phyloP scores from a whole-genome alignment of 805 yeast genomes.

The Grigorovia transvaalensis region DNA sequence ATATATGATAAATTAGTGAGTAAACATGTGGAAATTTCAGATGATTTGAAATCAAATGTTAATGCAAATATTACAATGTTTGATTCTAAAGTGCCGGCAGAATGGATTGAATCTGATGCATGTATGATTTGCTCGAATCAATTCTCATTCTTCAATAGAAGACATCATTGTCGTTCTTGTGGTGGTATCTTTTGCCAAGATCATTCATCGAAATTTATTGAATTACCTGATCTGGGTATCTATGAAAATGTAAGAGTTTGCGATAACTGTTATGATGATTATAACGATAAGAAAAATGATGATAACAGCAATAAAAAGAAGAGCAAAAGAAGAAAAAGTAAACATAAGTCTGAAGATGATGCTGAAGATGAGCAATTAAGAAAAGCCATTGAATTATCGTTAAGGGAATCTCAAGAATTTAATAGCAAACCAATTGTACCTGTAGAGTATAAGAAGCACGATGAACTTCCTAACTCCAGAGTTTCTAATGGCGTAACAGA shows the following conservation, averaged over 20 bases:
- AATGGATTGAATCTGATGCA: slow-evolving; percentile 91
- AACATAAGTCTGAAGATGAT: slow-evolving; percentile 28
- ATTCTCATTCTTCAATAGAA: slow-evolving; percentile 75
- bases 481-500: slow-evolving; percentile 52
- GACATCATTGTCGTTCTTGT: slow-evolving; percentile 95
- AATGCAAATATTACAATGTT: slow-evolving; percentile 39
- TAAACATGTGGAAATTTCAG: slow-evolving; percentile 64
- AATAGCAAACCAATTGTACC: slow-evolving; percentile 23
- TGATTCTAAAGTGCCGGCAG: slow-evolving; percentile 90
- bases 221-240: slow-evolving; percentile 78
- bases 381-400: slow-evolving; percentile 68
- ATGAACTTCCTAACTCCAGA: no score
- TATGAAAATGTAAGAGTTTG: slow-evolving; percentile 87
- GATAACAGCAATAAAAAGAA: slow-evolving; percentile 8
- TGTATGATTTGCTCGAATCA: slow-evolving; percentile 86
- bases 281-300: slow-evolving; percentile 31
- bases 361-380: slow-evolving; percentile 71
- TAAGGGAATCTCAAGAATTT: slow-evolving; percentile 37
- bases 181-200: slow-evolving; percentile 88
- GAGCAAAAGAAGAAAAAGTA: slow-evolving; percentile 19
- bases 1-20: slow-evolving; percentile 48
- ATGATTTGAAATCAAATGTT: slow-evolving; percentile 9
- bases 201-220: slow-evolving; percentile 64
- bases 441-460: slow-evolving; percentile 5
- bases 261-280: slow-evolving; percentile 71